Evolutionary conservation across 1,139 yeast genomes (phyloP).

Genomic region (Magnusiomyces fungicola): DNA sequence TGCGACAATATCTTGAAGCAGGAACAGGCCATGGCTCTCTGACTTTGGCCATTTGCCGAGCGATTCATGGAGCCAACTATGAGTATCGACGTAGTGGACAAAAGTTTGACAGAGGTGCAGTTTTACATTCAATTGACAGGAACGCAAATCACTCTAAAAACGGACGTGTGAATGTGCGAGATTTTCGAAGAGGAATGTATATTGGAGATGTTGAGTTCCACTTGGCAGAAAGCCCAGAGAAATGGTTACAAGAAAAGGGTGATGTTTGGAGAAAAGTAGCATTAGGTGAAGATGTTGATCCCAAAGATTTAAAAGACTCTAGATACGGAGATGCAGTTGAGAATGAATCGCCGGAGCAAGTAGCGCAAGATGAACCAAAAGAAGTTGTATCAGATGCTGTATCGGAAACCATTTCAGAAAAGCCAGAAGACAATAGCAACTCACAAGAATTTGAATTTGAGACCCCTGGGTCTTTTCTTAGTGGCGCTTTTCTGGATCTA

Average conservation of each 20-base stretch:
- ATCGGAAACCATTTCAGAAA: background rate
- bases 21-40: slow-evolving; percentile 49
- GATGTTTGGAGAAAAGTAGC: slow-evolving; percentile 12
- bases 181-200: slow-evolving; percentile 38
- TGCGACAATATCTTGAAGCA: slow-evolving; percentile 39
- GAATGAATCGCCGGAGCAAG: background rate
- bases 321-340: background rate
- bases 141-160: slow-evolving; percentile 34
- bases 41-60: slow-evolving; percentile 38
- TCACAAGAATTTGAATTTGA: slow-evolving; percentile 5
- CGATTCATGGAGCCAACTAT: slow-evolving; percentile 39
- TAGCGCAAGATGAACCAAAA: background rate
- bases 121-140: slow-evolving; percentile 40
- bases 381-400: background rate
- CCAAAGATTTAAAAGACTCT: background rate
- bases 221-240: slow-evolving; percentile 35
- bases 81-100: slow-evolving; percentile 19
- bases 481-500: slow-evolving; percentile 41
- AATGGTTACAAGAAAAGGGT: slow-evolving; percentile 32
- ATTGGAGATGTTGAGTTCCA: slow-evolving; percentile 39
- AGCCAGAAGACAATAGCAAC: too few relatives aligned
- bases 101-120: slow-evolving; percentile 34
- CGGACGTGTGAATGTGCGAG: slow-evolving; percentile 35
- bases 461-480: slow-evolving; percentile 29
- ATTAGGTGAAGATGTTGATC: background rate